These are phyloP conservation scores for Leishmania martiniquensis DNA, from an alignment of 208 protist species.

Conservation along the genomic window DNA sequence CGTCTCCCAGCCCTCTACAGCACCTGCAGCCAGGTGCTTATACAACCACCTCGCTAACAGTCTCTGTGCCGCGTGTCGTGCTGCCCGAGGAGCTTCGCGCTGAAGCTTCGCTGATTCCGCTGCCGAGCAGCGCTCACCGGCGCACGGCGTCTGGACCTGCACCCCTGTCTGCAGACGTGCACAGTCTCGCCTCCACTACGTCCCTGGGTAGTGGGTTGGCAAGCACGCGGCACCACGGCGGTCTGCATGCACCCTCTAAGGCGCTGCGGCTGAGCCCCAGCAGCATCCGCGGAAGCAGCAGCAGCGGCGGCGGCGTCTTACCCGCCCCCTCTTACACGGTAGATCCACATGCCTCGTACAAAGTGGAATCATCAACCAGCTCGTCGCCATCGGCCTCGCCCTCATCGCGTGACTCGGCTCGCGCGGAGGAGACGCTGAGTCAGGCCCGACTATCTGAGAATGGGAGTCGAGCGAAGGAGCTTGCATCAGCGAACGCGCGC, in stretches of 20 bases:
- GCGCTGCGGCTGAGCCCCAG: slow-evolving; percentile 1
- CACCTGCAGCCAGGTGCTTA: background rate
- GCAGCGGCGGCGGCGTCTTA: background rate
- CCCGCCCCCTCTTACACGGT: slow-evolving; percentile 1
- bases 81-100: slow-evolving; percentile 14
- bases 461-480: background rate
- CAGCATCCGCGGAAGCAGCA: background rate
- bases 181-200: slow-evolving; percentile 1
- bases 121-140: background rate
- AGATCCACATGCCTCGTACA: slow-evolving; percentile 21
- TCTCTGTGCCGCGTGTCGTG: background rate
- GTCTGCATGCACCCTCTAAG: background rate
- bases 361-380: slow-evolving; percentile 12
- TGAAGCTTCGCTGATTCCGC: slow-evolving; percentile 4
- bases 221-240: background rate
- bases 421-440: background rate
- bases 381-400: background rate
- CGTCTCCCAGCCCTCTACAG: background rate
- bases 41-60: background rate
- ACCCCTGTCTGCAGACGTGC: background rate
- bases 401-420: background rate
- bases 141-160: background rate
- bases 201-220: background rate
- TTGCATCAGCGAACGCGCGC: background rate
- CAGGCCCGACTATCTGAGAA: background rate